Conservation (phyloP, 257 asterid species). For the Ajuga chamaepitys region DNA sequence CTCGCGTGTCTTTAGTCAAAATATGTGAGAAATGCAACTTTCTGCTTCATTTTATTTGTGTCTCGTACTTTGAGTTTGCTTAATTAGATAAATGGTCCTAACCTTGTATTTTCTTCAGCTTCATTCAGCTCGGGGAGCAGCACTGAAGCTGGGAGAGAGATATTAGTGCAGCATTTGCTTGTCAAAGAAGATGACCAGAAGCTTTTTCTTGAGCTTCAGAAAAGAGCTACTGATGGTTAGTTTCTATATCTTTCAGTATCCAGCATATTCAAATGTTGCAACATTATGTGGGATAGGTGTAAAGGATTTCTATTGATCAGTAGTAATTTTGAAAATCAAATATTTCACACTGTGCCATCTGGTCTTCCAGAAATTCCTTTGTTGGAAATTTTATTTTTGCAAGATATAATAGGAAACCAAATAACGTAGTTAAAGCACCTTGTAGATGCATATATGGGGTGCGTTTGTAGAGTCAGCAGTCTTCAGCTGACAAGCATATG, state of each 20-base stretch:
- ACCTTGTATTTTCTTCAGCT: slow-evolving; percentile 40
- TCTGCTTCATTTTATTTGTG: not conserved
- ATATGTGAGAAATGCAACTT: not conserved
- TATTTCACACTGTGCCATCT: not conserved
- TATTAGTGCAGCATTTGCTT: slow-evolving; percentile 89
- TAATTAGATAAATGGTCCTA: not conserved
- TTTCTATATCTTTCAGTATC: slow-evolving; percentile 5
- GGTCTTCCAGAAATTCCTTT: not conserved
- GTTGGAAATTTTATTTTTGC: not conserved
- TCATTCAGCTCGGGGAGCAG: slow-evolving; percentile 51
- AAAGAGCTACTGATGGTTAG: slow-evolving; percentile 63
- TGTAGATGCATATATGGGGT: not conserved
- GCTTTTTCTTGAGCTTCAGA: slow-evolving; percentile 70
- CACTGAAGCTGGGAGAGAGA: slow-evolving; percentile 53
- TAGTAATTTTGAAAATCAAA: not conserved
- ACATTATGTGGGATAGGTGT: not conserved
- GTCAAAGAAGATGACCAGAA: slow-evolving; percentile 84
- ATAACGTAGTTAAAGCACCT: not conserved
- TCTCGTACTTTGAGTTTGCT: not conserved
- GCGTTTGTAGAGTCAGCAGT: slow-evolving; percentile 5
- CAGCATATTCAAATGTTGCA: not conserved
- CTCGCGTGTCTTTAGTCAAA: not conserved
- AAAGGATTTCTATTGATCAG: not conserved
- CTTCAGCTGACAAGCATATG: not conserved
- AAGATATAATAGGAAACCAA: not conserved